A percentile compares a stretch with the other conserved stretches of the same genome.
These are phyloP conservation scores for Boletus vinaceobasis DNA, from an alignment of 768 basidiomycete species.

Conservation along the genomic window DNA sequence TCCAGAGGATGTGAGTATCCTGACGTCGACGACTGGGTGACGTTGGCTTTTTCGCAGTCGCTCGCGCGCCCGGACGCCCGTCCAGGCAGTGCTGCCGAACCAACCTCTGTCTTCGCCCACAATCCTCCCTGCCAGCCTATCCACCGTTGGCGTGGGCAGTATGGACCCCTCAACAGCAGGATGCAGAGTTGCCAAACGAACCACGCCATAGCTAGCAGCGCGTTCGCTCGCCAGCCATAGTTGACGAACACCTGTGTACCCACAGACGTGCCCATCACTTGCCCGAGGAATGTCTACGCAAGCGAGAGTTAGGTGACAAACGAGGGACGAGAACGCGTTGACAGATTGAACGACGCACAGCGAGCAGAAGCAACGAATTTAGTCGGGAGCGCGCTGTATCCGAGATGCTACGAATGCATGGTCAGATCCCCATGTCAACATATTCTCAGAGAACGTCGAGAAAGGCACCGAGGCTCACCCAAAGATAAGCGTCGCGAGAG, in stretches of 20 bases:
- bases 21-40: not conserved
- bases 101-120: not conserved
- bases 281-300: constrained; percentile 59
- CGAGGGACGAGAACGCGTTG: not conserved
- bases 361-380: constrained; percentile 69
- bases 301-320: not conserved
- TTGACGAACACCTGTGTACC: constrained; percentile 68
- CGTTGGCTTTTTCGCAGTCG: constrained; percentile 5
- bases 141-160: constrained; percentile 43
- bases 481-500: constrained; percentile 57
- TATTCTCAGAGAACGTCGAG: not conserved
- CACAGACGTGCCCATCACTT: constrained; percentile 74
- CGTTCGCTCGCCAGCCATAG: constrained; percentile 63
- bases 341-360: constrained; percentile 35
- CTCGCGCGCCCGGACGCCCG: not conserved
- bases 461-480: constrained; percentile 16
- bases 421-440: not conserved
- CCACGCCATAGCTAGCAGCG: constrained; percentile 55
- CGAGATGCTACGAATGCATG: constrained; percentile 19
- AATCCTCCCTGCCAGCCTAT: constrained; percentile 39
- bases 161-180: constrained; percentile 64
- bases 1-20: not conserved
- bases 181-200: constrained; percentile 52
- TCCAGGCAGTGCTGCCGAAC: not conserved
- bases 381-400: constrained; percentile 58